A percentile compares a stretch with the other conserved stretches of the same genome.
These are phyloP conservation scores for Maudiozyma bulderi DNA, from an alignment of 805 yeast species.

Conservation along the genomic window DNA sequence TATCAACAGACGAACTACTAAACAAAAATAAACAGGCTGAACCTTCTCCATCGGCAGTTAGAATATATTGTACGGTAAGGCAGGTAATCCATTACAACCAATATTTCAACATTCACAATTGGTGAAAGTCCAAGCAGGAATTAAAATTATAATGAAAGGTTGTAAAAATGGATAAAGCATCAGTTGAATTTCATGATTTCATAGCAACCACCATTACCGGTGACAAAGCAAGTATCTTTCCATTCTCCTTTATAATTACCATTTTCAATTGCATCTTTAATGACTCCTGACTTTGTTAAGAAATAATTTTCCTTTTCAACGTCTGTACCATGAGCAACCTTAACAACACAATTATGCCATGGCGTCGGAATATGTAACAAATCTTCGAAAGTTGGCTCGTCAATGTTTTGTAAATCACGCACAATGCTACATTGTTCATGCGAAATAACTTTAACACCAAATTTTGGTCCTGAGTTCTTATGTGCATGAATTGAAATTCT, in stretches of 20 bases:
- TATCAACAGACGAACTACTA: no score
- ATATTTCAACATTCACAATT: no score
- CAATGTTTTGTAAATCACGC: slow-evolving; percentile 31
- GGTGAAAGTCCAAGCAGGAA: background rate
- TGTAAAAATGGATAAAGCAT: no score
- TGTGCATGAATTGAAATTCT: slow-evolving; percentile 57
- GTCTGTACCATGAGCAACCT: slow-evolving; percentile 12
- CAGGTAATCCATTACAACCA: no score
- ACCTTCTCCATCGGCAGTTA: no score
- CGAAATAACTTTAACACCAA: slow-evolving; percentile 42
- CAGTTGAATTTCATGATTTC: slow-evolving; percentile 3
- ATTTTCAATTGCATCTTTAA: slow-evolving; percentile 29
- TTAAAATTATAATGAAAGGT: background rate
- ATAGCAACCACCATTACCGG: slow-evolving; percentile 31
- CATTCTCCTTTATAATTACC: slow-evolving; percentile 31
- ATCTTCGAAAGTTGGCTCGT: slow-evolving; percentile 40
- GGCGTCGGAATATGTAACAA: slow-evolving; percentile 57
- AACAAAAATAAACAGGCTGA: no score
- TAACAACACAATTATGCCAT: slow-evolving; percentile 50
- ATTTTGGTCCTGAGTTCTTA: slow-evolving; percentile 49
- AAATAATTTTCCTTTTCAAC: slow-evolving; percentile 25
- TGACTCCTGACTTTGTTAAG: slow-evolving; percentile 31
- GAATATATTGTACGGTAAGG: no score
- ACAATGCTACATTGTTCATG: slow-evolving; percentile 38
- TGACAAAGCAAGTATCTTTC: slow-evolving; percentile 25